These are phyloP conservation scores for Pterocarpus macrocarpus DNA, from an alignment of 306 rosid genomes.

Conservation along the genomic window DNA sequence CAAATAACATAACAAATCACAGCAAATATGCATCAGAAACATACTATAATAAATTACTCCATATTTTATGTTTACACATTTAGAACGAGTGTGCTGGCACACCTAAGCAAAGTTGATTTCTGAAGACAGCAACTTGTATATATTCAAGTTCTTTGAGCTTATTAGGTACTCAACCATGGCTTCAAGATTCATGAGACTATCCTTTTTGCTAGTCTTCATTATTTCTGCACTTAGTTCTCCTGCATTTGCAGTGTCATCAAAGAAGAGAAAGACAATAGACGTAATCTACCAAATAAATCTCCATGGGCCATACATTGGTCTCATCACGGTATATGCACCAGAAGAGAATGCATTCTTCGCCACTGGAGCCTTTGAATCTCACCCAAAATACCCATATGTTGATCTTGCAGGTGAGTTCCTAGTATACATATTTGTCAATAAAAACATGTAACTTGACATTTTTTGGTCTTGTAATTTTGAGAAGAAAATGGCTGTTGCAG, in stretches of 20 bases:
- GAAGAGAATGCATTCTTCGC: conserved; percentile 55
- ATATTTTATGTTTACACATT: no score
- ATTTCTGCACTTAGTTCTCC: neutral
- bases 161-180: conserved; percentile 14
- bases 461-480: neutral
- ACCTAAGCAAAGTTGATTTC: neutral
- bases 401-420: conserved; percentile 52
- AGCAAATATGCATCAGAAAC: no score
- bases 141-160: neutral
- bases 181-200: conserved; percentile 5
- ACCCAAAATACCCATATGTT: conserved; percentile 51
- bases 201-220: conserved; percentile 25
- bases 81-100: no score
- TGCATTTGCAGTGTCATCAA: conserved; percentile 39
- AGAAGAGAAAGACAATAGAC: conserved; percentile 4
- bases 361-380: conserved; percentile 48
- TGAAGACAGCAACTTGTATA: neutral
- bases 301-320: conserved; percentile 56
- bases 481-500: conserved; percentile 43
- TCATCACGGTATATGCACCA: conserved; percentile 51
- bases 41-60: no score
- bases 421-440: neutral
- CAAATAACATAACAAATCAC: neutral
- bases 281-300: conserved; percentile 44
- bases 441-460: no score